Base-by-base conservation (phyloP, 768 basidiomycete genomes). In the Mycena galericulata region DNA sequence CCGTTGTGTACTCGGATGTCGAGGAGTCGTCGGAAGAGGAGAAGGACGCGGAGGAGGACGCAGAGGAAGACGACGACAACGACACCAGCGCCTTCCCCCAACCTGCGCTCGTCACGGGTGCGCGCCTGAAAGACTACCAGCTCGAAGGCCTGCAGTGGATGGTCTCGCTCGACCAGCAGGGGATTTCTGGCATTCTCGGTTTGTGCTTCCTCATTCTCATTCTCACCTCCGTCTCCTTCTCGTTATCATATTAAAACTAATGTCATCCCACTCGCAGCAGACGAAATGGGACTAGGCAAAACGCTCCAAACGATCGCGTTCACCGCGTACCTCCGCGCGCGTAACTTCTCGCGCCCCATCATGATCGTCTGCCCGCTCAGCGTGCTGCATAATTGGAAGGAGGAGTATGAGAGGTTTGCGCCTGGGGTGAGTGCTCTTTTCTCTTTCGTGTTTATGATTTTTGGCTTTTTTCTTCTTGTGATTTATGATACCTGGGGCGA, bases 281-380 rank as follows among this genome's bases (percentile, higher is more conserved):
- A 98, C 73, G 96, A 98, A 77, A 98, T 98, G 96, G 96, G 96
- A 22, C 81, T 97, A 1, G 96, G 96, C 56, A 95, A 93, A 94
- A 99, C 98, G 0, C 85, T 99, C 0, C 98, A 99, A 85, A 94
- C 91, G 0, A 99, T 99, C 47, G 89, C 97, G 0, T 98, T 99
- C 78, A 89, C 94, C 65, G 97, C 97, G 0, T 92, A 96, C 79
- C 85, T 99, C 1, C 90, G 95, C 32, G 91, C 93, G 62, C 82
- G 89, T 61, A 84, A 88, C 5, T 88, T 92, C 50, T 85, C 84
- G 66, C 86, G 88, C 18, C 94, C 95, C 0, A 93, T 97, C 79
- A 86, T 99, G 27, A 80, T 99, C 63, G 95, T 98, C 22, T 96
- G 95, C 69, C 98, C 98, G 0, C 87, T 99, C 1, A 95, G 95